Conservation (phyloP, 2,329 filamentous ascomycete species). For the Verticillium albo-atrum region DNA sequence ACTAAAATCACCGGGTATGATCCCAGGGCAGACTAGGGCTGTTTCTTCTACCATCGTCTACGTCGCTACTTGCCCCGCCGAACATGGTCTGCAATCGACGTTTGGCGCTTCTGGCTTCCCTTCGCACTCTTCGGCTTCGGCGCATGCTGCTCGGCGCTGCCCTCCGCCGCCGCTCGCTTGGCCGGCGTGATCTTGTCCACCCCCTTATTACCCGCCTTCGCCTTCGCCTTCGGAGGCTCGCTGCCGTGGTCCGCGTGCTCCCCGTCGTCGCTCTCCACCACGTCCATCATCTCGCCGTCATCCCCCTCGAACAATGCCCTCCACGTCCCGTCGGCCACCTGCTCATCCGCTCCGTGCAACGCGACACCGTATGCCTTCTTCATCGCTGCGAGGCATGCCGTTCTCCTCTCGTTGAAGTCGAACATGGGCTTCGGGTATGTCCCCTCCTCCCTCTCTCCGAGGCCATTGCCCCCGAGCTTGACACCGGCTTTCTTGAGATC, state of each 20-base stretch:
- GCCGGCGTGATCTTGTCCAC: constrained; percentile 10
- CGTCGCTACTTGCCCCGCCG: not conserved
- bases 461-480: constrained; percentile 50
- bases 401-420: constrained; percentile 61
- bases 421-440: constrained; percentile 75
- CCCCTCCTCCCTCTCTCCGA: constrained; percentile 34
- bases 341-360: constrained; percentile 58
- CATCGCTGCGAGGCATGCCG: constrained; percentile 61
- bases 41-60: not conserved
- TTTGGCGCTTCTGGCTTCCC: constrained; percentile 3
- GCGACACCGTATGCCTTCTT: constrained; percentile 65
- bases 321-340: constrained; percentile 58
- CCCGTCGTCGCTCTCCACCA: constrained; percentile 26
- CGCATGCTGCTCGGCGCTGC: constrained; percentile 11
- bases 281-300: constrained; percentile 34
- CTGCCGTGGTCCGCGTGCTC: constrained; percentile 24
- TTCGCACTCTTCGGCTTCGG: not conserved
- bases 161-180: constrained; percentile 9
- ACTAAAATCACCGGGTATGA: too few species aligned
- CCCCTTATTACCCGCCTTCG: not conserved
- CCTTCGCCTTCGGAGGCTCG: not conserved
- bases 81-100: not conserved
- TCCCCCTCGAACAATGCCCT: constrained; percentile 37
- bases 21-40: too few species aligned
- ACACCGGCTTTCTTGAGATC: constrained; percentile 69